phyloP scores from a whole-genome alignment of 306 rosid species.

The Corylus americana region DNA sequence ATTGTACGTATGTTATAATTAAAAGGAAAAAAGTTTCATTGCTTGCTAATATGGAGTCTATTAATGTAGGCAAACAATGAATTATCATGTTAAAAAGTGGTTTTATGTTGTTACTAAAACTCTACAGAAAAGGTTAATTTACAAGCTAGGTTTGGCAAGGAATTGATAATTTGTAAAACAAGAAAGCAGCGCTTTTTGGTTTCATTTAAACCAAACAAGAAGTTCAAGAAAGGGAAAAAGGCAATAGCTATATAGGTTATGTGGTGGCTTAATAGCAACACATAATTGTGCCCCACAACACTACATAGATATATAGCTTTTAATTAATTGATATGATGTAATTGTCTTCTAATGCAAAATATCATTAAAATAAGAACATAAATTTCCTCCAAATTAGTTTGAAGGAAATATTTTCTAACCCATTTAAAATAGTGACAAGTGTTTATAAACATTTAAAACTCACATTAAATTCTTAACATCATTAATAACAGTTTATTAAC shows the following conservation, averaged over 20 bases:
- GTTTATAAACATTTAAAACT: too few species aligned
- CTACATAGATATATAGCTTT: not conserved
- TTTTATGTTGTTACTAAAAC: not conserved
- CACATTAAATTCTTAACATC: too few species aligned
- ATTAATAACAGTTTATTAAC: too few species aligned
- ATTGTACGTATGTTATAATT: too few species aligned
- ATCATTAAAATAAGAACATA: not conserved
- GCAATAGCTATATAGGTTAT: not conserved
- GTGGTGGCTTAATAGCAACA: not conserved
- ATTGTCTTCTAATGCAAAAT: not conserved
- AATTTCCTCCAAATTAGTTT: too few species aligned
- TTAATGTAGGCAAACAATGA: too few species aligned
- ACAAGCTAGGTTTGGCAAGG: not conserved
- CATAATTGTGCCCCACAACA: not conserved
- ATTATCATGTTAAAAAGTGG: not conserved
- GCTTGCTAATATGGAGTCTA: too few species aligned
- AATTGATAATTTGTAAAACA: not conserved
- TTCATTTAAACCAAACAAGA: not conserved
- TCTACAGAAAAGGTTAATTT: not conserved
- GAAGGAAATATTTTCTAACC: too few species aligned
- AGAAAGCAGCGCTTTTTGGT: not conserved
- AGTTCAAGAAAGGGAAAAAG: not conserved
- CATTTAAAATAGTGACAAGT: too few species aligned
- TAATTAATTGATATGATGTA: not conserved
- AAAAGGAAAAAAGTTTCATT: too few species aligned